Base-by-base conservation (phyloP, 164 flowering plant species). In the Euptelea pleiosperma region DNA sequence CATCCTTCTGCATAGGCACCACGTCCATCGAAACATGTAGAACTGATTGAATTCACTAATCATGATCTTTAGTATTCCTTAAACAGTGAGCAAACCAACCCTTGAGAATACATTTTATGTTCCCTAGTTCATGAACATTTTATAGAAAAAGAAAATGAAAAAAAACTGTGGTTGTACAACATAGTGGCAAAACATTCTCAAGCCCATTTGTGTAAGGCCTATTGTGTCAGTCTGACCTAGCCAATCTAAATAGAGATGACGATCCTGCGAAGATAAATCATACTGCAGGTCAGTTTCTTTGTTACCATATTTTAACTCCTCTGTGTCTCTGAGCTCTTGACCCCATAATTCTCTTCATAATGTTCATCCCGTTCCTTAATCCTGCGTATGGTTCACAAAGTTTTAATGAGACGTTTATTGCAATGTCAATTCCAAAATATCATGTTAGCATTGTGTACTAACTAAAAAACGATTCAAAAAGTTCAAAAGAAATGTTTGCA, bases 381-480 rank as follows among this genome's bases (percentile, higher is more conserved):
- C 52, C 52, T 48, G 52, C 52, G 7, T 29, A 48, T 10, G 52
- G 21, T 47, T 47, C 19, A n/a, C n/a, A 47, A 28, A 18, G n/a
- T n/a, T 11, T 47, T 5, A 25, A 26, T 26, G 7, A 47, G 16
- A 25, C 6, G 28, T 26, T 48, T 28, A 48, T 1, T 12, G 6
- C 15, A 16, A 40, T 1, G 16, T 5, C 45, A 42, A 42, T 18
- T 42, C n/a, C 2, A 18, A 42, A 1, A 22, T 42, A 42, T n/a
- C n/a, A n/a, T n/a, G n/a, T n/a, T n/a, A n/a, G n/a, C n/a, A n/a
- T n/a, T n/a, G n/a, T n/a, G n/a, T n/a, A n/a, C n/a, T n/a, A n/a
- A n/a, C n/a, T n/a, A n/a, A n/a, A n/a, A n/a, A n/a, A n/a, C n/a
- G n/a, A n/a, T n/a, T n/a, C n/a, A n/a, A n/a, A n/a, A n/a, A n/a